Evolutionary conservation across 2,329 filamentous ascomycete species (phyloP), one percentile per base, ranked within the genome.

Genomic region (Aspergillus hortae): DNA sequence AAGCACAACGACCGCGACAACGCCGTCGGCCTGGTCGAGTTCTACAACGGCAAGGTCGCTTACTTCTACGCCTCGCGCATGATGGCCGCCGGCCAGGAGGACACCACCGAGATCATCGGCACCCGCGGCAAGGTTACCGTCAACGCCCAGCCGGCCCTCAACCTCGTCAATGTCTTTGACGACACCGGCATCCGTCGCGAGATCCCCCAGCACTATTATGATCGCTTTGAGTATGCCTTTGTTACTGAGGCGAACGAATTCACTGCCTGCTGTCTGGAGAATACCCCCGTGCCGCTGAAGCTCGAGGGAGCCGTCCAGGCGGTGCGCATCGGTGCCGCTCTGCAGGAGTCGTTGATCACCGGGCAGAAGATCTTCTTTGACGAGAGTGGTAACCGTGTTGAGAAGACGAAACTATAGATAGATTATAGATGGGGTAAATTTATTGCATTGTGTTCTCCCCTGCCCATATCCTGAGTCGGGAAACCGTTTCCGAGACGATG

Each of bases 21-120:
- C 56, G 83, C 80, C 3, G 75, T 85, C 0, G 85, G 83, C 3
- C 72, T 87, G 15, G 79, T 87, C 12, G 85, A 88, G 67, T 88
- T 88, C 67, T 80, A 78, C 61, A 78, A 77, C 46, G 83, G 81
- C 41, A 80, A 80, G 62, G 82, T 88, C 43, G 84, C 83, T 1
- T 83, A 86, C 63, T 80, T 86, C 54, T 88, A 84, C 66, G 77
- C 75, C 40, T 80, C 76, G 9, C 76, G 84, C 12, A 88, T 87
- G 81, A 88, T 87, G 80, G 81, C 84, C 0, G 79, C 81, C 0
- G 85, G 85, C 0, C 84, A 88, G 67, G 80, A 86, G 55, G 85
- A 88, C 64, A 80, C 77, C 53, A 86, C 85, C 0, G 84, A 88
- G 69, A 80, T 88, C 56, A 84, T 87, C 49, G 85, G 84, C 11